Conservation (phyloP, 139 green algal species). For the Tetradesmus lagerheimii region DNA sequence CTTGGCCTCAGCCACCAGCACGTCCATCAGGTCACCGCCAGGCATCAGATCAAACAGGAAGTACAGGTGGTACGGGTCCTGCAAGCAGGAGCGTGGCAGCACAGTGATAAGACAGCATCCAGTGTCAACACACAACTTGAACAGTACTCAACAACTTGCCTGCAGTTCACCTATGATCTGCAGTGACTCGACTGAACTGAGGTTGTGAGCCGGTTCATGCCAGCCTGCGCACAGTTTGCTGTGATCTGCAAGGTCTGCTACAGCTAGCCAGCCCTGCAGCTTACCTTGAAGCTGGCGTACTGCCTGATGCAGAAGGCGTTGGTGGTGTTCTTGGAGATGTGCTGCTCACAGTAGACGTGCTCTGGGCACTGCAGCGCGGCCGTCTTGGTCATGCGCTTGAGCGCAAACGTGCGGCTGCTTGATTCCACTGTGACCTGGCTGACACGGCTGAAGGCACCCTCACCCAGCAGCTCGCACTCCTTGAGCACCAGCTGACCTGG, state of each 20-base stretch:
- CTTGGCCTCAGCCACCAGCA: slow-evolving; percentile 91
- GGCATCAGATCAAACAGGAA: slow-evolving; percentile 95
- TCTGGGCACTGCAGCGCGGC: slow-evolving; percentile 92
- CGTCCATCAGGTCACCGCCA: slow-evolving; percentile 97
- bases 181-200: too few relatives aligned
- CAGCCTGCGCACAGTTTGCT: neutral
- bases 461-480: slow-evolving; percentile 86
- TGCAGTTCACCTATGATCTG: too few relatives aligned
- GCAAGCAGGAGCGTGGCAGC: slow-evolving; percentile 10
- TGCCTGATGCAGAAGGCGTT: slow-evolving; percentile 92
- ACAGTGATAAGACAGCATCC: neutral
- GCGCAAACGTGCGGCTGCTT: slow-evolving; percentile 83
- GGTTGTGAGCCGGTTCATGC: too few relatives aligned
- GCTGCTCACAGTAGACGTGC: slow-evolving; percentile 95
- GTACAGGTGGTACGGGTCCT: slow-evolving; percentile 93
- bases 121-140: too few relatives aligned
- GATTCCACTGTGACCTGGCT: slow-evolving; percentile 74
- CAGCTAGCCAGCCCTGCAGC: neutral
- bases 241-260: neutral
- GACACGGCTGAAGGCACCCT: slow-evolving; percentile 90
- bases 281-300: slow-evolving; percentile 84
- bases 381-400: slow-evolving; percentile 96
- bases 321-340: slow-evolving; percentile 72
- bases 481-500: slow-evolving; percentile 67
- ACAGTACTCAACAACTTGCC: too few relatives aligned